Percentiles rank a stretch among this genome's conserved stretches.
Evolutionary conservation across 2,329 filamentous ascomycete genomes (phyloP).

Genomic region (Alternaria viburni): DNA sequence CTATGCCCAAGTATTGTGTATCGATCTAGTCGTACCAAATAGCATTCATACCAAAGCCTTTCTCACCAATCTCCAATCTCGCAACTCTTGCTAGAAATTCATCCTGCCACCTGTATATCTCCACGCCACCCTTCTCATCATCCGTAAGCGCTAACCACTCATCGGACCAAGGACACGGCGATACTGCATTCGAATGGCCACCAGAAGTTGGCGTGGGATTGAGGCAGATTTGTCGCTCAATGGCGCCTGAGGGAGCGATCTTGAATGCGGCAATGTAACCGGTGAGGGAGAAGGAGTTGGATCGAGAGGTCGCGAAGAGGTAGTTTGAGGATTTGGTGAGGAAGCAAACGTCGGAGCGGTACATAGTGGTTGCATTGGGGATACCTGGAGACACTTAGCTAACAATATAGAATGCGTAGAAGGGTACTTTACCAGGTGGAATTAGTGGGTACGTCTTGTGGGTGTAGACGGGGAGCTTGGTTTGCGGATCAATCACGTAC

Average conservation of each 20-base stretch:
- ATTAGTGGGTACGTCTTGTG: slow-evolving; percentile 78
- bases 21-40: slow-evolving; percentile 80
- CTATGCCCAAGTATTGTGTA: background rate
- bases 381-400: slow-evolving; percentile 32
- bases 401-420: no score
- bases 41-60: slow-evolving; percentile 96
- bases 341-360: slow-evolving; percentile 84
- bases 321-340: slow-evolving; percentile 72
- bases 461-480: slow-evolving; percentile 79
- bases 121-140: slow-evolving; percentile 84
- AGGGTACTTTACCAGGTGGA: slow-evolving; percentile 63
- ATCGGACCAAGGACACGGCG: slow-evolving; percentile 81
- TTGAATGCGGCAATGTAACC: slow-evolving; percentile 85
- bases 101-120: slow-evolving; percentile 86
- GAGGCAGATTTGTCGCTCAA: slow-evolving; percentile 79
- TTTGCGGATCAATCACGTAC: slow-evolving; percentile 77
- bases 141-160: slow-evolving; percentile 92
- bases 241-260: slow-evolving; percentile 70
- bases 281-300: slow-evolving; percentile 76
- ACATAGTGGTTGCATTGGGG: slow-evolving; percentile 65
- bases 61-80: slow-evolving; percentile 77
- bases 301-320: slow-evolving; percentile 83
- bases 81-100: slow-evolving; percentile 82
- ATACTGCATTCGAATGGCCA: slow-evolving; percentile 87
- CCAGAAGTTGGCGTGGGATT: slow-evolving; percentile 87